Evolutionary conservation across 768 basidiomycete species (phyloP).

Genomic region (Botryobasidium botryosum): DNA sequence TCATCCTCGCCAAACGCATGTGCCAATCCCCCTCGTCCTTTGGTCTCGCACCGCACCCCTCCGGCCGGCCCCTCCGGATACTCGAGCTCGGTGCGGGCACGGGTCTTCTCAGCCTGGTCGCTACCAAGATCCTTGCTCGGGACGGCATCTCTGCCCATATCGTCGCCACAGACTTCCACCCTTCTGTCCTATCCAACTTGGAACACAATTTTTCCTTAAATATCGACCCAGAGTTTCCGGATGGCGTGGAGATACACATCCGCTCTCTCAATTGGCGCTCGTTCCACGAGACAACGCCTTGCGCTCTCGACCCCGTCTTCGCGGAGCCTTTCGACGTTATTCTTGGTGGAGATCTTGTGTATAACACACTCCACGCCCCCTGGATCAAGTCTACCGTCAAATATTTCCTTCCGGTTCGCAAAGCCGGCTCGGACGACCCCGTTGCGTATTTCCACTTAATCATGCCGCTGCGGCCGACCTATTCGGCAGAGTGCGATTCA

Average conservation of each 20-base stretch:
- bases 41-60: background rate
- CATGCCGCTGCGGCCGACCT: conserved; percentile 42
- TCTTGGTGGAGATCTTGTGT: conserved; percentile 65
- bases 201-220: conserved; percentile 41
- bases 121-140: conserved; percentile 29
- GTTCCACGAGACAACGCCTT: background rate
- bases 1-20: conserved; percentile 16
- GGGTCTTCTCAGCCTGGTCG: conserved; percentile 56
- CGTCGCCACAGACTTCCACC: conserved; percentile 64
- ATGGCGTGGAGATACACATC: conserved; percentile 37
- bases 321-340: conserved; percentile 43
- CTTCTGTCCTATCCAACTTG: conserved; percentile 57
- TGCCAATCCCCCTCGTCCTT: conserved; percentile 9
- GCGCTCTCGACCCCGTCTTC: conserved; percentile 24
- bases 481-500: conserved; percentile 32
- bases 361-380: conserved; percentile 47
- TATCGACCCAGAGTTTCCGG: conserved; percentile 34
- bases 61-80: conserved; percentile 24
- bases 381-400: conserved; percentile 53
- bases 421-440: background rate
- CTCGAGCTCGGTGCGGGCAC: conserved; percentile 77
- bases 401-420: conserved; percentile 15
- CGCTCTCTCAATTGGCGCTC: background rate
- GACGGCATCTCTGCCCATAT: conserved; percentile 20
- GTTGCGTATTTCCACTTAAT: conserved; percentile 42